Evolutionary conservation across 768 basidiomycete species (phyloP).

Genomic region (Mycena polygramma): DNA sequence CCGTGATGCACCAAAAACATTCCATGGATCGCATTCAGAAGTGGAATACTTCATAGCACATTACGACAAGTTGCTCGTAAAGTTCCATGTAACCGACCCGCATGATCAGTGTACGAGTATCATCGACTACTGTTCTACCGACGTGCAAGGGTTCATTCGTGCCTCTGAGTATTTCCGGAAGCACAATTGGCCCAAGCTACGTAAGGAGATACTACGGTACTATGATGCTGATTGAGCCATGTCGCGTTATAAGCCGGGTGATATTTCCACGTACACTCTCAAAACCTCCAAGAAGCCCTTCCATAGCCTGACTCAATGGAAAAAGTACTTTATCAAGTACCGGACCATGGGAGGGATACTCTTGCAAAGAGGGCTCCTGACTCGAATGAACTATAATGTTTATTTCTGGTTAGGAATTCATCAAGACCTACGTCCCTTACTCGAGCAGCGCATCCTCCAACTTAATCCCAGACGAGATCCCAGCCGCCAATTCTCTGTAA

Average conservation of each 20-base stretch:
- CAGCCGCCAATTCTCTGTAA: neutral
- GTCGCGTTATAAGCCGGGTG: conserved; percentile 5
- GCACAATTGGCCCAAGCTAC: neutral
- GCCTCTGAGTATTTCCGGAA: neutral
- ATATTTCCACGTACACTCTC: neutral
- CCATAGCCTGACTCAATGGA: no score
- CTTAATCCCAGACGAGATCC: neutral
- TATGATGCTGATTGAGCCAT: conserved; percentile 24
- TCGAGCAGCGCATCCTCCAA: conserved; percentile 6
- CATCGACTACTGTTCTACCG: neutral
- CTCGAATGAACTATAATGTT: neutral
- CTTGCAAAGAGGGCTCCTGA: no score
- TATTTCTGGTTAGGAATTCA: conserved; percentile 31
- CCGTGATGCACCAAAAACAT: no score
- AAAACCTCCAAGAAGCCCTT: neutral
- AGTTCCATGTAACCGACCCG: no score
- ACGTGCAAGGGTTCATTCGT: neutral
- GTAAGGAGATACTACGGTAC: conserved; percentile 6
- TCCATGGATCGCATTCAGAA: neutral
- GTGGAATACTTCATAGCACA: neutral
- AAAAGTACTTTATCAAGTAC: no score
- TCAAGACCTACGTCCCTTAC: neutral
- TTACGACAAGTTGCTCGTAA: neutral
- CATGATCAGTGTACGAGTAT: no score
- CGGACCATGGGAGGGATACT: no score